Conservation (phyloP, 148 eudicot genomes). For the Vaccinium vitisidaea region DNA sequence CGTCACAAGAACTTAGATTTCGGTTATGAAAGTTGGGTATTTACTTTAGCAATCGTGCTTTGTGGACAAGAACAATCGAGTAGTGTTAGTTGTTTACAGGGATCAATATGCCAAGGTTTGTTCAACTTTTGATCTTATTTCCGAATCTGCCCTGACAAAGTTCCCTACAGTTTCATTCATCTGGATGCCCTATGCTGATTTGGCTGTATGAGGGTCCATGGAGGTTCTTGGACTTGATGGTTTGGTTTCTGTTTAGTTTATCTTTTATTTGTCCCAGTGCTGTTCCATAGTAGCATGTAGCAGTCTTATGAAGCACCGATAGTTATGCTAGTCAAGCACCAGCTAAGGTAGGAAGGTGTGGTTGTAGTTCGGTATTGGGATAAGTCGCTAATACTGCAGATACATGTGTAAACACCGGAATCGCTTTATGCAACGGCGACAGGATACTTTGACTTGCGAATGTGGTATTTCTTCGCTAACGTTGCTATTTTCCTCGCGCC, state of each 20-base stretch:
- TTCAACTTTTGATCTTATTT: constrained; percentile 7
- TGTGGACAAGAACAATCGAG: neutral
- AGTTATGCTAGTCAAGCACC: neutral
- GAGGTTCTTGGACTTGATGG: constrained; percentile 7
- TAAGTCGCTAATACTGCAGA: neutral
- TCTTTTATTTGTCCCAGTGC: neutral
- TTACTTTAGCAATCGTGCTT: neutral
- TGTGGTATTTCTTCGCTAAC: neutral
- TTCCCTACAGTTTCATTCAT: neutral
- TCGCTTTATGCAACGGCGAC: too few species aligned
- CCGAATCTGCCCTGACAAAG: neutral
- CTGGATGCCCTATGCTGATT: neutral
- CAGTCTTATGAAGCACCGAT: neutral
- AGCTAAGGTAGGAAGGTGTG: neutral
- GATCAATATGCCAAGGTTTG: neutral
- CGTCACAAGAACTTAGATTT: neutral
- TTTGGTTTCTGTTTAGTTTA: neutral
- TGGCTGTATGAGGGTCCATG: neutral
- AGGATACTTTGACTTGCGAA: neutral
- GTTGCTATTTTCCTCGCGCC: neutral
- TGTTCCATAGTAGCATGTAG: neutral
- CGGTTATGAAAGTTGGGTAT: neutral
- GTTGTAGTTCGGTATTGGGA: neutral
- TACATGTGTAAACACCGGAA: neutral
- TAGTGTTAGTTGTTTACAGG: neutral